Conservation (phyloP, 192 early-diverging fungal genomes). For the Rhizophlyctis rosea region DNA sequence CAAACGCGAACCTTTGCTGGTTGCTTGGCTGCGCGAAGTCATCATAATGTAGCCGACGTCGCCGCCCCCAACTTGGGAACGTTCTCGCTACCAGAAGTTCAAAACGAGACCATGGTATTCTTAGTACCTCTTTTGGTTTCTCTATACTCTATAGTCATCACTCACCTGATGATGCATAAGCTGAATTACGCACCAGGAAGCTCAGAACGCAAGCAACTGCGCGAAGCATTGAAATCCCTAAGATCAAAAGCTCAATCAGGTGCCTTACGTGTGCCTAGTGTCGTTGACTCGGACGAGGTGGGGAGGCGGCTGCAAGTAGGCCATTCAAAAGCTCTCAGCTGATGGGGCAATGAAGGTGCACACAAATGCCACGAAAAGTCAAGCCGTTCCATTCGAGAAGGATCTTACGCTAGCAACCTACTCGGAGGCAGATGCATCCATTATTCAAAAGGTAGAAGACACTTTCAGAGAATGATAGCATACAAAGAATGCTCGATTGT, state of each 20-base stretch:
- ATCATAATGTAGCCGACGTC: too few relatives aligned
- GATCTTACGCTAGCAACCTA: conserved; percentile 74
- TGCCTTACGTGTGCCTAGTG: conserved; percentile 73
- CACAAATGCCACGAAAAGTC: conserved; percentile 53
- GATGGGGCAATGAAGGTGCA: background rate
- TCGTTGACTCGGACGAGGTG: conserved; percentile 86
- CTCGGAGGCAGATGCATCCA: conserved; percentile 73
- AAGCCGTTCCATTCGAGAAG: conserved; percentile 83
- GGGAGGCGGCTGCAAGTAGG: background rate
- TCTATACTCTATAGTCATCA: background rate
- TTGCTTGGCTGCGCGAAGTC: too few relatives aligned
- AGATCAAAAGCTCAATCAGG: conserved; percentile 40
- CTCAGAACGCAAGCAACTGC: conserved; percentile 67
- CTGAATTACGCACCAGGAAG: conserved; percentile 72
- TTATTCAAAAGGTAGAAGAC: conserved; percentile 55
- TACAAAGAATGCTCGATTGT: conserved; percentile 2
- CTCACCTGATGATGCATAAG: conserved; percentile 24
- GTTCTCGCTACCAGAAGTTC: conserved; percentile 77
- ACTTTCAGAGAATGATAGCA: conserved; percentile 1
- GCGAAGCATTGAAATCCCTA: conserved; percentile 77
- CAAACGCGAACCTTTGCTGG: too few relatives aligned
- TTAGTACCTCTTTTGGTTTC: background rate
- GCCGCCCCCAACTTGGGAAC: conserved; percentile 67
- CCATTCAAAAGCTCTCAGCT: background rate
- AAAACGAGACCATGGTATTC: conserved; percentile 83